Base-by-base conservation (phyloP, 352 stramenopile genomes). In the Phytopythium vexans region DNA sequence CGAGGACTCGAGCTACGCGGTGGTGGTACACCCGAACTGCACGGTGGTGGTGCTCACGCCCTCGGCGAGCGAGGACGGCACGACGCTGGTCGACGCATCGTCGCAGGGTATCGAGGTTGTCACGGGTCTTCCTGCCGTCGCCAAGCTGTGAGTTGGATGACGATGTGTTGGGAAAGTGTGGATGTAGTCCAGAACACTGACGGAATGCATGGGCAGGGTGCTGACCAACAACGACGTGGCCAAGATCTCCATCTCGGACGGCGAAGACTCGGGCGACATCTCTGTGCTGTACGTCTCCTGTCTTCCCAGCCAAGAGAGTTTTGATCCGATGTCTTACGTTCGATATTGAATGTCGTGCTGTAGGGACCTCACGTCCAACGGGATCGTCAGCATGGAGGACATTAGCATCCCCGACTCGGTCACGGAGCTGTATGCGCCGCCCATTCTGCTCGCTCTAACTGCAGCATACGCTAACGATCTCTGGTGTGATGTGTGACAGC, bases 21-120 rank as follows among this genome's bases (percentile, higher is more conserved):
- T 40, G 4, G 46, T 52, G 8, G 46, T 52, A 15, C 31, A 14
- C n/a, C 46, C 46, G 1, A 52, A 52, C 46, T 52, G 46, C 46
- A 41, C 46, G 33, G 46, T 52, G 34, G 11, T 40, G 34, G 35
- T 36, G 34, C 35, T 52, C 33, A 32, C 46, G 34, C 46, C 32
- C 2, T 34, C 45, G 7, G 9, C 45, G 14, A 34, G 31, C 33
- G 41, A 15, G 32, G 45, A 41, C 1, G 34, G 41, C 34, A 8
- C 34, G 34, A 32, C 14, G 8, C 33, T 36, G 7, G 33, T 52
- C 32, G n/a, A 52, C 46, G 46, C 46, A 8, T 39, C 46, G 33
- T 33, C 34, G 3, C 12, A 32, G 14, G 36, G 36, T 16, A 36
- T 52, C 46, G 14, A 39, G 46, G 46, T 16, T 34, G 46, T 52